Conservation (phyloP, 2,329 filamentous ascomycete species). For the Neonectria sp. region DNA sequence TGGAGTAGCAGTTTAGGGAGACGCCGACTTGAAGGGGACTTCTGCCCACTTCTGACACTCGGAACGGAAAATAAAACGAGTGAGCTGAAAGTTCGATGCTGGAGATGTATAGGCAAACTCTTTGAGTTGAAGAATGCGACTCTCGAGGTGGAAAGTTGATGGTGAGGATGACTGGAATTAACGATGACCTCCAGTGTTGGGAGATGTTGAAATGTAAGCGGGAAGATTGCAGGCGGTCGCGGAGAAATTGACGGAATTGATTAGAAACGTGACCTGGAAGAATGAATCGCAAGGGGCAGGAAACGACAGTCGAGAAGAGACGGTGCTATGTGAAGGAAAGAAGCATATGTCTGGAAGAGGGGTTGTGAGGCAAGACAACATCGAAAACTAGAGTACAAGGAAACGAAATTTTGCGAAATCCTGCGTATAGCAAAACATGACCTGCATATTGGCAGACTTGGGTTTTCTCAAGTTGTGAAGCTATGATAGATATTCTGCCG, state of each 20-base stretch:
- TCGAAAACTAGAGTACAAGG: too few species aligned
- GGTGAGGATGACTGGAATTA: background rate
- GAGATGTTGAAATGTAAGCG: background rate
- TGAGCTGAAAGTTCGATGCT: background rate
- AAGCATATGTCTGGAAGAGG: too few species aligned
- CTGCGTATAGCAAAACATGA: too few species aligned
- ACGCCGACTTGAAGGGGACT: background rate
- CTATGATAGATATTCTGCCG: too few species aligned
- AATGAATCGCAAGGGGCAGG: too few species aligned
- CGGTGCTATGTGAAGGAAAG: too few species aligned
- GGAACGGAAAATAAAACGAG: background rate
- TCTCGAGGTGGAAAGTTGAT: background rate
- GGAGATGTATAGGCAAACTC: background rate
- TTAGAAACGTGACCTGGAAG: too few species aligned
- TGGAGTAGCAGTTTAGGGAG: background rate
- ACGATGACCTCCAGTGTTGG: background rate
- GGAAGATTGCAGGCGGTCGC: background rate
- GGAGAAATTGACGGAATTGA: background rate
- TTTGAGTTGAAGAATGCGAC: background rate
- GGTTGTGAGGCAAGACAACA: too few species aligned
- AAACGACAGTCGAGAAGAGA: too few species aligned
- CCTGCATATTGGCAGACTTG: too few species aligned
- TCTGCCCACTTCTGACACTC: background rate
- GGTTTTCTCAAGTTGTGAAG: too few species aligned
- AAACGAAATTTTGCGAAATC: too few species aligned